These are phyloP conservation scores for Neospora caninum DNA, from an alignment of 169 alveolate species.

Conservation along the genomic window DNA sequence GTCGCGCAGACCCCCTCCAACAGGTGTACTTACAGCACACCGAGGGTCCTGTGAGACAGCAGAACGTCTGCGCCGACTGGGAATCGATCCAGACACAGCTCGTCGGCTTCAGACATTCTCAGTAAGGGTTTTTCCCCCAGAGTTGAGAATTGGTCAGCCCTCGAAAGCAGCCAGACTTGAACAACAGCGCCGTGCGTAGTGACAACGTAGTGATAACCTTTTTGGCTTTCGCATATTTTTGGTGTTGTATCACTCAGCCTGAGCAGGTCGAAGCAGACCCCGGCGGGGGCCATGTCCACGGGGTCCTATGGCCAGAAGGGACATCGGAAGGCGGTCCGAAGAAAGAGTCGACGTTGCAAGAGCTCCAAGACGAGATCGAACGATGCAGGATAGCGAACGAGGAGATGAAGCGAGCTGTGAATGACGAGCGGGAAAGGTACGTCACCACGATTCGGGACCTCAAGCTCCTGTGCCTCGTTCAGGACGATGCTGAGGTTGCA, in stretches of 20 bases:
- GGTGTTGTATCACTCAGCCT: not conserved
- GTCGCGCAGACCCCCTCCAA: not conserved
- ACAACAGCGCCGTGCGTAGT: too few species aligned
- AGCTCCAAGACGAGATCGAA: constrained; percentile 27
- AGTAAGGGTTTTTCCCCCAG: not conserved
- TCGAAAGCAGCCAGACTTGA: too few species aligned
- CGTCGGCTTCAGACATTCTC: not conserved
- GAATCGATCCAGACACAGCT: not conserved
- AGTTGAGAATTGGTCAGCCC: too few species aligned
- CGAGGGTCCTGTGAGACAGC: too few species aligned
- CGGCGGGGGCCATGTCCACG: not conserved
- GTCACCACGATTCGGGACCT: not conserved
- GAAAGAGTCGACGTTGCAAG: not conserved
- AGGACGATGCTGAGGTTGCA: constrained; percentile 23
- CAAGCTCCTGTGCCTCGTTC: not conserved
- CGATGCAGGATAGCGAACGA: not conserved
- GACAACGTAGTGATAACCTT: too few species aligned
- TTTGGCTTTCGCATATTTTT: not conserved
- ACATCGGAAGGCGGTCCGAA: not conserved
- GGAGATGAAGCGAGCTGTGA: constrained; percentile 11
- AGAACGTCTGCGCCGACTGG: not conserved
- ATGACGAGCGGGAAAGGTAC: constrained; percentile 12
- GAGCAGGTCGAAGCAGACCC: not conserved
- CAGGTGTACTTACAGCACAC: too few species aligned
- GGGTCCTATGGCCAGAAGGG: constrained; percentile 21